Evolutionary conservation across 306 rosid genomes (phyloP), one percentile per base, ranked within the genome.

Genomic region (Alnus rubra): DNA sequence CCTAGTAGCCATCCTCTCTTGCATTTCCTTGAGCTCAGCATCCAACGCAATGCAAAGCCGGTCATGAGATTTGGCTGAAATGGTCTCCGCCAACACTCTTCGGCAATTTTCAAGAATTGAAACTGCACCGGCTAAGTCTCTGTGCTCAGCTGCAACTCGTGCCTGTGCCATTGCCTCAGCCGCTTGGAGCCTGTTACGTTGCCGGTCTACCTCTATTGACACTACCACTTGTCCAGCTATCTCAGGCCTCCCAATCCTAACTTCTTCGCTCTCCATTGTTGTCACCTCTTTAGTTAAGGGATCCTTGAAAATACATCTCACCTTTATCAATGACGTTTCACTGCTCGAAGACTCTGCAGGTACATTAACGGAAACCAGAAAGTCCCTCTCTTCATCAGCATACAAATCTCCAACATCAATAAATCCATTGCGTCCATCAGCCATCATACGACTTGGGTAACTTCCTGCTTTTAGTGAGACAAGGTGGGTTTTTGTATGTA

Each of bases 1-100:
- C 82, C 98, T 88, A 78, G 98, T 95, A 5, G 86, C 97, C 99
- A 95, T 86, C 77, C 99, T 86, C 87, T 93, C 96, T 83, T 91
- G 99, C 96, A 91, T 91, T 90, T 92, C 99, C 87, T 91, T 92
- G 45, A 95, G 99, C 84, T 95, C 99, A 4, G 99, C 97, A 76
- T 95, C 99, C 81, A 95, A 76, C 4, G 98, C 96, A 59, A 95
- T 77, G 39, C 99, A 95, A 42, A 95, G 89, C 48, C 87, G 89
- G 70, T 95, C 98, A 0, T 82, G 83, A 44, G 92, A 86, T 83
- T 89, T 91, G 15, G 92, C 92, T 0, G 99, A 92, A 50, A 91
- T 67, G 0, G 93, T 86, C 74, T 95, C 93, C 1, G 85, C 76
- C 12, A 95, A 85, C 49, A 39, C 79, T 81, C 82, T 90, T 48